Evolutionary conservation across 2,329 filamentous ascomycete species (phyloP).

Genomic region (Talaromyces piceae): DNA sequence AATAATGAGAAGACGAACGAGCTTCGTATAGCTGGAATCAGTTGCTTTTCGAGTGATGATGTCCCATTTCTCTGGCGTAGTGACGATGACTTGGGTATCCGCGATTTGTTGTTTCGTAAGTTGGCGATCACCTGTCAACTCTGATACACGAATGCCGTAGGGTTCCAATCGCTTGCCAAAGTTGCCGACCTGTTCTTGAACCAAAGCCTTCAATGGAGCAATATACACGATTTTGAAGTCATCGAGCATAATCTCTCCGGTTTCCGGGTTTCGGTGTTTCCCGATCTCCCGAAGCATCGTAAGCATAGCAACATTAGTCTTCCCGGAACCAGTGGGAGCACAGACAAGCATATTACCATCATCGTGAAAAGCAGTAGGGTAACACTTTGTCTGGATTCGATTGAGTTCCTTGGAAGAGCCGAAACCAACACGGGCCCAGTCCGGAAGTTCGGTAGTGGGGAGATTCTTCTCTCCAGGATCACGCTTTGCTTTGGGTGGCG

Average conservation of each 20-base stretch:
- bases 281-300: conserved; percentile 93
- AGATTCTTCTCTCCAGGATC: conserved; percentile 75
- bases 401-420: conserved; percentile 81
- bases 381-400: conserved; percentile 92
- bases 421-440: conserved; percentile 85
- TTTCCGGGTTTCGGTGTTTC: conserved; percentile 81
- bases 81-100: conserved; percentile 96
- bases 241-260: conserved; percentile 90
- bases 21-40: conserved; percentile 90
- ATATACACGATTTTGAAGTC: conserved; percentile 99
- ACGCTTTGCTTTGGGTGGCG: conserved; percentile 77
- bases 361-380: conserved; percentile 78
- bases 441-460: conserved; percentile 78
- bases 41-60: conserved; percentile 97
- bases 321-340: conserved; percentile 92
- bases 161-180: conserved; percentile 85
- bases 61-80: conserved; percentile 98
- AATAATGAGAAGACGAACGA: conserved; percentile 93
- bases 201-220: conserved; percentile 86
- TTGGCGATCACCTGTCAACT: conserved; percentile 93
- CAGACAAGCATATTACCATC: conserved; percentile 98
- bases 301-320: conserved; percentile 98
- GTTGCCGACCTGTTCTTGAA: conserved; percentile 97
- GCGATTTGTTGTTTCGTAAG: conserved; percentile 98
- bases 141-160: conserved; percentile 88